Percentiles rank a stretch among this genome's conserved stretches.
Evolutionary conservation across 2,329 filamentous ascomycete species (phyloP).

Genomic region (Dactylonectria macrodidyma): DNA sequence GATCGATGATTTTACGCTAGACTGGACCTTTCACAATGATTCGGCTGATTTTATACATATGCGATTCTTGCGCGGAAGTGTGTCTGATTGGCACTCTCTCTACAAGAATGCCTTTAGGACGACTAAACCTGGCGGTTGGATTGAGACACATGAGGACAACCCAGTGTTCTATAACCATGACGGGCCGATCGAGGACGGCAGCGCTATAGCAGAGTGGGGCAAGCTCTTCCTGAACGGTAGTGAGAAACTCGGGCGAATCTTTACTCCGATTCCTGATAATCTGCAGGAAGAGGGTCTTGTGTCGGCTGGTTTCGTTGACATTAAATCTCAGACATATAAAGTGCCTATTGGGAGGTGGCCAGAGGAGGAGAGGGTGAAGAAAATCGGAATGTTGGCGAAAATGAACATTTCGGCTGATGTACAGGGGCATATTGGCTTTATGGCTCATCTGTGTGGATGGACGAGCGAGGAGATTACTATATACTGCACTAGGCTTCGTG

Average conservation of each 20-base stretch:
- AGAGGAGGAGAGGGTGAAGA: not conserved
- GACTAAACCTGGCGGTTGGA: conserved; percentile 67
- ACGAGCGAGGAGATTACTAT: no score
- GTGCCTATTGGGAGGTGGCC: not conserved
- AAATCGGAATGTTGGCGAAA: not conserved
- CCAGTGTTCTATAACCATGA: conserved; percentile 47
- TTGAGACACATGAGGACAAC: conserved; percentile 49
- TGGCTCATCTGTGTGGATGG: not conserved
- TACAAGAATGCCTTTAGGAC: conserved; percentile 65
- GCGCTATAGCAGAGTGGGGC: conserved; percentile 45
- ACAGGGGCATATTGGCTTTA: not conserved
- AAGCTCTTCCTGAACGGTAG: conserved; percentile 44
- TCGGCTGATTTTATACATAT: conserved; percentile 74
- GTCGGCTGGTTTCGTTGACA: conserved; percentile 18
- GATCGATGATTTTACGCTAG: conserved; percentile 48
- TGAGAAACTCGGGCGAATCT: conserved; percentile 33
- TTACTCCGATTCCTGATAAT: conserved; percentile 13
- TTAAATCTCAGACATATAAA: not conserved
- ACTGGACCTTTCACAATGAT: conserved; percentile 44
- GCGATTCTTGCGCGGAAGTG: conserved; percentile 67
- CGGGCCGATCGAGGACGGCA: conserved; percentile 43
- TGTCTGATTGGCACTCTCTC: conserved; percentile 68
- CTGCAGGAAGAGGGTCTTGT: conserved; percentile 16
- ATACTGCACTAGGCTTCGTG: no score
- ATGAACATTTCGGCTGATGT: not conserved